These are phyloP conservation scores for Leccinum subfulvum DNA, from an alignment of 1,284 basidiomycete species.

Conservation along the genomic window DNA sequence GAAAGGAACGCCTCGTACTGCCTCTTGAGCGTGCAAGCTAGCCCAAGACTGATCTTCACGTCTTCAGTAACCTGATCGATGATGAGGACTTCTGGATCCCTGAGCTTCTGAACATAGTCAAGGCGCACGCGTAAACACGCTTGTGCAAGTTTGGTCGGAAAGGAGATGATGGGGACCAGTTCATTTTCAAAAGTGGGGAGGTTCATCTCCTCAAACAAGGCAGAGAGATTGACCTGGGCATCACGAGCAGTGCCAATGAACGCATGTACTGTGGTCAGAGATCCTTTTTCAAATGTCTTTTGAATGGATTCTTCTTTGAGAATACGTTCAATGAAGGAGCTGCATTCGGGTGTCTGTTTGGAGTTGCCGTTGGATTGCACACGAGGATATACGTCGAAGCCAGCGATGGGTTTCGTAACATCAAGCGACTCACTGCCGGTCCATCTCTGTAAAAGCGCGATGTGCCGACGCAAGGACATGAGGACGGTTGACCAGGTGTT, in stretches of 20 bases:
- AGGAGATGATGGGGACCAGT: conserved; percentile 90
- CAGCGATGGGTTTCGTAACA: conserved; percentile 74
- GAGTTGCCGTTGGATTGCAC: conserved; percentile 30
- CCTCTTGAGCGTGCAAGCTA: conserved; percentile 92
- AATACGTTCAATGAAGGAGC: conserved; percentile 89
- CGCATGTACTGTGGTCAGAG: conserved; percentile 83
- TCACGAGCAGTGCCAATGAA: conserved; percentile 87
- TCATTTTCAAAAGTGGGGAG: conserved; percentile 93
- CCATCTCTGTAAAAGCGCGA: conserved; percentile 82
- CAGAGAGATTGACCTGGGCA: conserved; percentile 80
- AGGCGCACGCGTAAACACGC: conserved; percentile 88
- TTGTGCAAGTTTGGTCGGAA: conserved; percentile 93
- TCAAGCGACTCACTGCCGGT: conserved; percentile 90
- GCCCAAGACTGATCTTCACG: conserved; percentile 86
- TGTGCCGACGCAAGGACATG: conserved; percentile 74
- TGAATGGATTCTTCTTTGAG: conserved; percentile 96
- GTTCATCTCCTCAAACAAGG: conserved; percentile 78
- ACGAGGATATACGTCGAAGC: conserved; percentile 44
- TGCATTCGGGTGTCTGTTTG: conserved; percentile 52
- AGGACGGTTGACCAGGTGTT: conserved; percentile 89
- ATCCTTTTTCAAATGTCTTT: conserved; percentile 91
- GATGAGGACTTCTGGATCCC: conserved; percentile 86
- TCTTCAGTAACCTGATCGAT: conserved; percentile 97
- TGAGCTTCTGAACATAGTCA: conserved; percentile 87
- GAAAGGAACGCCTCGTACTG: conserved; percentile 90